Evolutionary conservation across 2,329 filamentous ascomycete genomes (phyloP).

Genomic region (Alternaria longipes): DNA sequence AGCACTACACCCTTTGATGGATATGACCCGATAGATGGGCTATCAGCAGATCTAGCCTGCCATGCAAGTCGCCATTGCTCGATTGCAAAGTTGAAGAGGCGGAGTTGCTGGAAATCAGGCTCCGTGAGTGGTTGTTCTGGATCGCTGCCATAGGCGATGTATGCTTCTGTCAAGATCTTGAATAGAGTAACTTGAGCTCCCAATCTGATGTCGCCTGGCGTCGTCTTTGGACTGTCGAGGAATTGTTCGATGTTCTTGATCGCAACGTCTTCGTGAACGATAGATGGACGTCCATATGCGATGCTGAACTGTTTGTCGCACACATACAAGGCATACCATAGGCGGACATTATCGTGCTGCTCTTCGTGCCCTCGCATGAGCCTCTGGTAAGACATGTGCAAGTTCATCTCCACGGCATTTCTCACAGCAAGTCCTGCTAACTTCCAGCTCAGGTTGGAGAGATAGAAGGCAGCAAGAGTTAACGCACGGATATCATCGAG

Average conservation of each 20-base stretch:
- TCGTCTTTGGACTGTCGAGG: slow-evolving; percentile 39
- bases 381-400: slow-evolving; percentile 52
- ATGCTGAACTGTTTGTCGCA: slow-evolving; percentile 55
- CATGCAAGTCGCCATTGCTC: slow-evolving; percentile 55
- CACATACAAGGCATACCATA: slow-evolving; percentile 54
- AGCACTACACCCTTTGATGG: slow-evolving; percentile 62
- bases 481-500: slow-evolving; percentile 53
- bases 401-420: slow-evolving; percentile 53
- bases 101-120: slow-evolving; percentile 50
- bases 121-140: slow-evolving; percentile 50
- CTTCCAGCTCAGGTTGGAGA: slow-evolving; percentile 54
- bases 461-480: slow-evolving; percentile 53
- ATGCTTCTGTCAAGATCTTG: slow-evolving; percentile 47
- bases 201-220: slow-evolving; percentile 42
- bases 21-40: slow-evolving; percentile 41
- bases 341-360: slow-evolving; percentile 47
- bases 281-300: slow-evolving; percentile 53
- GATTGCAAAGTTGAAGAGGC: slow-evolving; percentile 55
- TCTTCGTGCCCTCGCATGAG: slow-evolving; percentile 47
- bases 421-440: slow-evolving; percentile 52
- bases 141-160: slow-evolving; percentile 45
- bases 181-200: slow-evolving; percentile 45
- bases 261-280: slow-evolving; percentile 51
- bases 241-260: slow-evolving; percentile 50
- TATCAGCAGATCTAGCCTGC: slow-evolving; percentile 46